Evolutionary conservation across 768 basidiomycete genomes (phyloP).

Genomic region (Melanogaster broomeanus): DNA sequence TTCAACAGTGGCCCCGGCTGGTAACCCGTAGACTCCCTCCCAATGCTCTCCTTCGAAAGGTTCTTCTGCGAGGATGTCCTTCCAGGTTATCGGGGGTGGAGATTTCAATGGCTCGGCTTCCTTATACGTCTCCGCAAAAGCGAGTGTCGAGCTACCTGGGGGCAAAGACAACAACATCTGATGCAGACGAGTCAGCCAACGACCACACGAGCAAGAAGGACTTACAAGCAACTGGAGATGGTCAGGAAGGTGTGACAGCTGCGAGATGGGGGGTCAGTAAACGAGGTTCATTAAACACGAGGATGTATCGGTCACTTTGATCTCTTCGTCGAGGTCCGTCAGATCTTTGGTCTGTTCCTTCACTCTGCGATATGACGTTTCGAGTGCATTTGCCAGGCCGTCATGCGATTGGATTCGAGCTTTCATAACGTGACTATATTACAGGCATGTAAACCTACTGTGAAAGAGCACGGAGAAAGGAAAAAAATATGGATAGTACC

Average conservation of each 20-base stretch:
- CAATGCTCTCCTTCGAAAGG: conserved; percentile 87
- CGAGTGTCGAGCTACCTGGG: conserved; percentile 49
- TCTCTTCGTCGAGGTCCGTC: conserved; percentile 64
- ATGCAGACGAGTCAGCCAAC: conserved; percentile 3
- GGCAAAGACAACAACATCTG: conserved; percentile 61
- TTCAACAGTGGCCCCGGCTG: conserved; percentile 47
- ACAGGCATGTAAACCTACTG: conserved; percentile 12
- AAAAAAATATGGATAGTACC: conserved; percentile 42
- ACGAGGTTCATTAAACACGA: background rate
- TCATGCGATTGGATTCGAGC: conserved; percentile 70
- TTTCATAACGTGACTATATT: conserved; percentile 58
- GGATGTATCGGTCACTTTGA: conserved; percentile 46
- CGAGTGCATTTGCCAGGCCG: conserved; percentile 58
- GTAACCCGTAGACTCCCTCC: conserved; percentile 67
- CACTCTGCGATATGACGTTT: conserved; percentile 51
- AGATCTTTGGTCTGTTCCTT: conserved; percentile 50
- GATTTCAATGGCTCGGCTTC: conserved; percentile 31
- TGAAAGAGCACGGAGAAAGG: background rate
- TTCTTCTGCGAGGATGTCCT: conserved; percentile 77
- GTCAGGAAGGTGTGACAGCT: conserved; percentile 65
- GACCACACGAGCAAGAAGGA: background rate
- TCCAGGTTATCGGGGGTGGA: conserved; percentile 62
- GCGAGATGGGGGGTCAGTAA: conserved; percentile 2
- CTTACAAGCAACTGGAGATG: conserved; percentile 75
- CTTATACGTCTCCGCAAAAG: conserved; percentile 56